Base-by-base conservation (phyloP, 2,329 filamentous ascomycete genomes). In the Polychaeton citri region DNA sequence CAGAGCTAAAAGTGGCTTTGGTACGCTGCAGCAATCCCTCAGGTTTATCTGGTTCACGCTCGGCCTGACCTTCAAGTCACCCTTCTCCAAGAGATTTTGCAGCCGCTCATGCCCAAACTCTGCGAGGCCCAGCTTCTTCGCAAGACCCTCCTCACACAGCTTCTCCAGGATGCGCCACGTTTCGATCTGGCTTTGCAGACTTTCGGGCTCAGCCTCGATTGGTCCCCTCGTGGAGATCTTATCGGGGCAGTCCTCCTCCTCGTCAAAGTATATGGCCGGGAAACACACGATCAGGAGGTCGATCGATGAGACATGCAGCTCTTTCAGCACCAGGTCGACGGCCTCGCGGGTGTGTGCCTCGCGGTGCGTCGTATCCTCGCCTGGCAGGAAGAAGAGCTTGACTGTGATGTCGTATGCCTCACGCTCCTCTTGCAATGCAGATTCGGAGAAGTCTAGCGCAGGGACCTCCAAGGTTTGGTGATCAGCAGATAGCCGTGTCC, bases 31-130 rank as follows among this genome's bases (percentile, higher is more conserved):
- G 66, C 88, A 96, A 60, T 96, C 84, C 49, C 83, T 79, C 34
- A 94, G 74, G 56, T 96, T 96, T 68, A 98, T 93, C 68, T 98
- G 90, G 59, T 96, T 78, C 28, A 96, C 88, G 15, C 74, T 72
- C 1, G 90, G 90, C 46, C 73, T 74, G 40, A 93, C 67, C 46
- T 73, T 74, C 41, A 93, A 67, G 28, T 66, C 68, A 16, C 83
- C 80, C 42, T 74, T 68, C 30, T 74, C 68, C 18, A 96, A 65
- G 50, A 98, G 87, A 10, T 74, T 74, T n/a, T 71, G 63, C 24
- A 98, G 66, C 50, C 90, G 80, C 48, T 86, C 77, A 47, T 77
- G 83, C 37, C 88, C 87, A 55, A 95, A 96, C 59, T 98, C 90
- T 34, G 90, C 77, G 18, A 96, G 72, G 1, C 90, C 90, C 7